Evolutionary conservation across 257 asterid genomes (phyloP), one percentile per base, ranked within the genome.

Genomic region (Marsdenia floribunda): DNA sequence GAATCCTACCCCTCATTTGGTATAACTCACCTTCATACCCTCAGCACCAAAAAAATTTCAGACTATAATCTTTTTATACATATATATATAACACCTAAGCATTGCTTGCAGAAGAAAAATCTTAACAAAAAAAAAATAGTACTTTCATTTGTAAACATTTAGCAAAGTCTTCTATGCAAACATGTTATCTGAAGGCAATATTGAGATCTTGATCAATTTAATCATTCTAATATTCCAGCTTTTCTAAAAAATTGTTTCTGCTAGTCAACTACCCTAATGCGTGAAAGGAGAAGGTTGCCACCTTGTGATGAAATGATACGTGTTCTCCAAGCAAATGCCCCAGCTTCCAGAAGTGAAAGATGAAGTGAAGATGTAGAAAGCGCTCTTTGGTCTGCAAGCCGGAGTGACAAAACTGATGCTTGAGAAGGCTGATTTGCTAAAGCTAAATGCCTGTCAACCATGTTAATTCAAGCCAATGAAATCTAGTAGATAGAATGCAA

Each of bases 301-400:
- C 99, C 96, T 89, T 83, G 88, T 50, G 86, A 84, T 74, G 97
- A 87, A 67, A 86, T 88, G 73, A 94, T 78, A 71, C 97, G 91
- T 78, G 99, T 87, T 85, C 97, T 90, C 93, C 99, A 94, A 81
- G 97, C 86, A 81, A 90, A 84, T 73, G 83, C 82, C 47, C 80
- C 85, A 81, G 96, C 86, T 85, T 94, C 96, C 79, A 76, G 79
- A 61, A 94, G 90, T 76, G 99, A 88, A 71, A 94, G 87, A 75
- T 82, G 93, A 83, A 94, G 85, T 73, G 81, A 86, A 80, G 90
- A 89, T 86, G 97, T 90, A 68, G 93, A 88, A 74, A 87, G 81
- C 74, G 76, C 49, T 75, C 86, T 90, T 80, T 84, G 74, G 82
- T 82, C 86, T 75, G 82, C 82, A 74, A 92, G 96, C 84, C 85